Evolutionary conservation across 75 land plant genomes (phyloP).

Genomic region (Isoetes taiwanensis): DNA sequence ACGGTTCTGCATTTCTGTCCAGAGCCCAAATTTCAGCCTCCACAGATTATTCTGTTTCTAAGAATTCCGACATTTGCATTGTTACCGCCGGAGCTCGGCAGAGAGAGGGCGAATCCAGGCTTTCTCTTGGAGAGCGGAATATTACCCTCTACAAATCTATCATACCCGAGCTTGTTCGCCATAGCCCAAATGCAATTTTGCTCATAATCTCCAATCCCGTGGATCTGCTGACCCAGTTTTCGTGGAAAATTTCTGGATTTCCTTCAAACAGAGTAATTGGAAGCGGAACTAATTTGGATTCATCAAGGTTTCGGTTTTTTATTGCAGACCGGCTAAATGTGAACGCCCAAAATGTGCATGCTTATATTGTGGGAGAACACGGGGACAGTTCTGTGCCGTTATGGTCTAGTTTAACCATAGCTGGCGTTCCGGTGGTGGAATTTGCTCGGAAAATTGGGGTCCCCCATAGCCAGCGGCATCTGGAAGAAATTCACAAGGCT

Average conservation of each 20-base stretch:
- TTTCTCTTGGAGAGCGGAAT: constrained; percentile 52
- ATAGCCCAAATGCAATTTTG: constrained; percentile 47
- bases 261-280: constrained; percentile 75
- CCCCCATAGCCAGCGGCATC: constrained; percentile 24
- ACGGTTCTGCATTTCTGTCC: constrained; percentile 72
- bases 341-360: constrained; percentile 78
- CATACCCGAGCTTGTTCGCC: constrained; percentile 42
- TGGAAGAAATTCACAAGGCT: constrained; percentile 16
- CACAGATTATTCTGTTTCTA: constrained; percentile 54
- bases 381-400: constrained; percentile 90
- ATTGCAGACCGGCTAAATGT: constrained; percentile 73
- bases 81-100: constrained; percentile 82
- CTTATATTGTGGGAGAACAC: constrained; percentile 74
- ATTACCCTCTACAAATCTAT: constrained; percentile 32
- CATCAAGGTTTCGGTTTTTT: constrained; percentile 61
- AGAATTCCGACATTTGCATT: constrained; percentile 58
- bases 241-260: constrained; percentile 70
- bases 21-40: constrained; percentile 44
- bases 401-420: constrained; percentile 76
- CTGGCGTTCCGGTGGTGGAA: constrained; percentile 51
- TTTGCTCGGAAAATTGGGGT: constrained; percentile 27
- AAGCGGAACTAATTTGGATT: constrained; percentile 76
- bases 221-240: constrained; percentile 53
- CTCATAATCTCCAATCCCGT: constrained; percentile 79
- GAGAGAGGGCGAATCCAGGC: constrained; percentile 55